Base-by-base conservation (phyloP, 768 basidiomycete genomes). In the Boletus pseudopeckii region DNA sequence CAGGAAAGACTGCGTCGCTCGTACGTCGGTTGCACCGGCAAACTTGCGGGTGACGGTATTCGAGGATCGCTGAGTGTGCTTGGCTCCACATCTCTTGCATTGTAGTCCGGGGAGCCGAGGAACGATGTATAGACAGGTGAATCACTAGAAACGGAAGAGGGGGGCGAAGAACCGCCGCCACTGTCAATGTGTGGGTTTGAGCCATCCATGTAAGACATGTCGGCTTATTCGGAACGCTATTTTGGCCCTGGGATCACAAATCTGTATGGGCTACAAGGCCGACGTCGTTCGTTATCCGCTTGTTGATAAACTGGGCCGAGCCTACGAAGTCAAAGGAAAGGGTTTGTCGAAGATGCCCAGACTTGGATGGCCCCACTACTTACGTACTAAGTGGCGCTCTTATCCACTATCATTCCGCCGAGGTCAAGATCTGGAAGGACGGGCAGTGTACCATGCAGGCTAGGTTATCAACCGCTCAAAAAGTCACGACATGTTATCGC, bases 81-180 rank as follows among this genome's bases (percentile, higher is more conserved):
- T 45, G 61, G 56, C 54, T 48, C 59, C 15, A 30, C 56, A 39
- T 41, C 30, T 37, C 11, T 20, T 24, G 20, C 8, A n/a, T 64
- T 45, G 22, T 58, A 50, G 26, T 67, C 68, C 20, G 68, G 65
- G n/a, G 70, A 71, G 30, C 63, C 68, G 47, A 70, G 55, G 32
- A 62, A 52, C 9, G 55, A 17, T 36, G 39, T 11, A 10, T 44
- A 46, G 47, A 46, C 18, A 43, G 45, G 28, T 9, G 52, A 45
- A 53, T 58, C 50, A n/a, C 59, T 48, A 48, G 39, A 39, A 46
- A 56, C 30, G 26, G 67, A 62, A 70, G 95, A 89, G 71, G 93
- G 87, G 66, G 91, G 91, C 62, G 94, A 74, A 81, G 89, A 88
- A 77, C 90, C 85, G 65, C 90, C 84, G 4, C 30, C 30, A 28